These are phyloP conservation scores for Hirschioporus abietinus DNA, from an alignment of 768 basidiomycete species.

Conservation along the genomic window DNA sequence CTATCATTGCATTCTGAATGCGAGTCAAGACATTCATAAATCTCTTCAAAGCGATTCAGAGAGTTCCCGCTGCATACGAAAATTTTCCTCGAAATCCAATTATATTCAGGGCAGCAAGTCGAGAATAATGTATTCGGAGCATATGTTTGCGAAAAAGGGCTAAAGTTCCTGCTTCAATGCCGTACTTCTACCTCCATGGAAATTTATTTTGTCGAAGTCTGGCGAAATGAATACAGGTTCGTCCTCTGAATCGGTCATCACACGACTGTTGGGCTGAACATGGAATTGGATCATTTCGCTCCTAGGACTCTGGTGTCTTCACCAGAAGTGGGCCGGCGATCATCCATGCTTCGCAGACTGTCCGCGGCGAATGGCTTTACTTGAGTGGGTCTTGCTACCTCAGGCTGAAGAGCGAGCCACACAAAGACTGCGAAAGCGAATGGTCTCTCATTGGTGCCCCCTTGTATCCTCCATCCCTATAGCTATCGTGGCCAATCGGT, in stretches of 20 bases:
- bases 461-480: not conserved
- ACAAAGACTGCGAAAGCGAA: not conserved
- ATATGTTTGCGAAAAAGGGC: not conserved
- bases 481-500: not conserved
- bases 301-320: not conserved
- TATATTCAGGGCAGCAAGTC: not conserved
- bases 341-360: not conserved
- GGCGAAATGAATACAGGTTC: not conserved
- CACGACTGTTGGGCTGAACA: not conserved
- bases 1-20: no score
- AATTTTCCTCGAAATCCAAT: not conserved
- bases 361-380: not conserved
- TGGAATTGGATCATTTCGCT: not conserved
- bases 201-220: not conserved
- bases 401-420: not conserved
- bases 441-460: not conserved
- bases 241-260: not conserved
- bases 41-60: no score
- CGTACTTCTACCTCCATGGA: not conserved
- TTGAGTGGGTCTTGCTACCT: not conserved
- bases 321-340: not conserved
- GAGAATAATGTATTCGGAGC: not conserved
- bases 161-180: not conserved
- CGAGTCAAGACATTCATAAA: no score
- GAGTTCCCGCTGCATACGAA: not conserved